Evolutionary conservation across 148 eudicot genomes (phyloP), one percentile per base, ranked within the genome.

Genomic region (Simmondsia chinensis): DNA sequence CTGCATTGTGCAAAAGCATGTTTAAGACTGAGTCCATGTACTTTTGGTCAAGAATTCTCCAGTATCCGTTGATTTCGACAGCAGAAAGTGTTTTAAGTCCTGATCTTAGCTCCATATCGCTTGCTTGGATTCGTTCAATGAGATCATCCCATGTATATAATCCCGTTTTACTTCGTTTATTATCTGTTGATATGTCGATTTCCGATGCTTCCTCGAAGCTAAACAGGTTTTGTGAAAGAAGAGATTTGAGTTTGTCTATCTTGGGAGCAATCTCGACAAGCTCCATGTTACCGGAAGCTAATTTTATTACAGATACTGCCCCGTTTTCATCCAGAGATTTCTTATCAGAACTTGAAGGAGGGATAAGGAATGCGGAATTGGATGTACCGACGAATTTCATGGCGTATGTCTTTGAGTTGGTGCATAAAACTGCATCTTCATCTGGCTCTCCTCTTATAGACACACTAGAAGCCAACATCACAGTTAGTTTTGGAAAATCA

Each of bases 341-440:
- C 36, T 57, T 61, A 19, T 60, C 66, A 46, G 57, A 69, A 36
- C 60, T 67, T 28, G 68, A 61, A 35, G 95, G 94, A 35, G 97
- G 97, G 41, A 91, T 63, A 2, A 91, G 94, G 31, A 85, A 72
- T 25, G 72, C 79, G 0, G 95, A 81, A 39, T 91, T 91, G 58
- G 97, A 91, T 20, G 75, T 82, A 15, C 95, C 95, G 36, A 91
- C 97, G 64, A 73, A 91, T 40, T 91, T 91, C 39, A 91, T 39
- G 1, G 77, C 77, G 29, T 79, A 91, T 23, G 97, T 91, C 74
- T 76, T 85, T 34, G 97, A 69, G 33, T 39, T 36, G 20, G 97
- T 91, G 54, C 97, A 85, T 23, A 91, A 60, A 46, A 91, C 97
- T 38, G 83, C 94, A 48, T 91, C 97, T 63, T 91, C 97, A 59